Percentiles rank a stretch among this genome's conserved stretches.
phyloP scores from a whole-genome alignment of 129 eudicot species.

The Ambrosia artemisiifolia region DNA sequence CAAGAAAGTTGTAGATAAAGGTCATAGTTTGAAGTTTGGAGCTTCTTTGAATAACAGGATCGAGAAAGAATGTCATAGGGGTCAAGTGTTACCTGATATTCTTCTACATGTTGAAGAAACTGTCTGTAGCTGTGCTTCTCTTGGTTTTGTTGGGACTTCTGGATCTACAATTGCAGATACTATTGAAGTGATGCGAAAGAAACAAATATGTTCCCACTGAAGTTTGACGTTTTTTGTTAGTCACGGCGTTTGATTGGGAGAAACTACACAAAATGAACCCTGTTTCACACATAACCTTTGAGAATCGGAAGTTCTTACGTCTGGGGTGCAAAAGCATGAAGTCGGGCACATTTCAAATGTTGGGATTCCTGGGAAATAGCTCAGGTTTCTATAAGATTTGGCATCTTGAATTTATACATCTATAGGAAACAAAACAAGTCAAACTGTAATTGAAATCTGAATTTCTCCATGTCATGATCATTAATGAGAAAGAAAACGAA shows the following conservation, averaged over 20 bases:
- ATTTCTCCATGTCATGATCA: slow-evolving; percentile 9
- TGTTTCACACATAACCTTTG: slow-evolving; percentile 5
- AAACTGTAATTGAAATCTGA: not conserved
- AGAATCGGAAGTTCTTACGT: not conserved
- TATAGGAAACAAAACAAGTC: not conserved
- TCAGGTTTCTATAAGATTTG: slow-evolving; percentile 7
- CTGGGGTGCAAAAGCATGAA: slow-evolving; percentile 20
- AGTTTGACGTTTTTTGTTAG: not conserved
- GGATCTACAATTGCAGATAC: slow-evolving; percentile 92
- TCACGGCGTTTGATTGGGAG: not conserved
- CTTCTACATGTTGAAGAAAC: slow-evolving; percentile 78
- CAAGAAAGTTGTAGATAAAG: slow-evolving; percentile 38
- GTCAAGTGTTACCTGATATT: slow-evolving; percentile 51
- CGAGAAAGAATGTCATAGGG: slow-evolving; percentile 32
- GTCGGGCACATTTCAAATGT: slow-evolving; percentile 13
- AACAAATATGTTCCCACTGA: slow-evolving; percentile 44
- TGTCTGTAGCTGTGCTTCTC: slow-evolving; percentile 86
- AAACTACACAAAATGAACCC: not conserved
- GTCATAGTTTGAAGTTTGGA: slow-evolving; percentile 26
- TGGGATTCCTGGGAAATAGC: slow-evolving; percentile 13
- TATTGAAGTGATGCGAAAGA: slow-evolving; percentile 69
- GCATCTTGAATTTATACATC: not conserved
- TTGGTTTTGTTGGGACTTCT: slow-evolving; percentile 91
- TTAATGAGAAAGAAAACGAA: slow-evolving; percentile 14
- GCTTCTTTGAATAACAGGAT: slow-evolving; percentile 20